A percentile compares a stretch with the other conserved stretches of the same genome.
Conservation (phyloP, 2,329 filamentous ascomycete species). For the Akanthomyces lecanii region DNA sequence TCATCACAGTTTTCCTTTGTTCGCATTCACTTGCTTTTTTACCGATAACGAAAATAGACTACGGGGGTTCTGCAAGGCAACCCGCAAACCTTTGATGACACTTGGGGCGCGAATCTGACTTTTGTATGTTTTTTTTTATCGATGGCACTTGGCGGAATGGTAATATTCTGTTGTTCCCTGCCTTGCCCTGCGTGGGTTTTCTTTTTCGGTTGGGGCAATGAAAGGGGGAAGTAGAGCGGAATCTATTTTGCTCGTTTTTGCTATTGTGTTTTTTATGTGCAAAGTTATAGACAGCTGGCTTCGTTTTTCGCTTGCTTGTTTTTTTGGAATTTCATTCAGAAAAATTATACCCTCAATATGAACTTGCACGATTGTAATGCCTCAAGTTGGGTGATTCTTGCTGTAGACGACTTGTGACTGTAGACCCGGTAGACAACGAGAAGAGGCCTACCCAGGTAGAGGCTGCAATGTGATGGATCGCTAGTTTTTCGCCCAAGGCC, state of each 20-base stretch:
- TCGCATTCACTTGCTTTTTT: background rate
- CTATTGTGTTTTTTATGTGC: background rate
- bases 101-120: background rate
- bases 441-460: too few relatives aligned
- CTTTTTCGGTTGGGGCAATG: background rate
- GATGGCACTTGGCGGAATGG: background rate
- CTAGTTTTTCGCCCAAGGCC: too few relatives aligned
- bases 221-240: background rate
- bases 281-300: background rate
- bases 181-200: background rate
- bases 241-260: background rate
- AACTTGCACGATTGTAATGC: background rate
- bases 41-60: slow-evolving; percentile 9
- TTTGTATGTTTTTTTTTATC: background rate
- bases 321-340: background rate
- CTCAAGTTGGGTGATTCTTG: background rate
- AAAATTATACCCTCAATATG: slow-evolving; percentile 9
- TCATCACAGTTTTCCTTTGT: background rate
- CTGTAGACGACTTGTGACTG: background rate
- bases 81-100: background rate
- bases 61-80: background rate
- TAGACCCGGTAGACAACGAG: background rate
- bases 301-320: background rate
- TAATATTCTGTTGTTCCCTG: background rate
- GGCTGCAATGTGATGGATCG: too few relatives aligned